These are phyloP conservation scores for Delitschia confertaspora DNA, from an alignment of 495 filamentous ascomycete genomes.

Conservation along the genomic window DNA sequence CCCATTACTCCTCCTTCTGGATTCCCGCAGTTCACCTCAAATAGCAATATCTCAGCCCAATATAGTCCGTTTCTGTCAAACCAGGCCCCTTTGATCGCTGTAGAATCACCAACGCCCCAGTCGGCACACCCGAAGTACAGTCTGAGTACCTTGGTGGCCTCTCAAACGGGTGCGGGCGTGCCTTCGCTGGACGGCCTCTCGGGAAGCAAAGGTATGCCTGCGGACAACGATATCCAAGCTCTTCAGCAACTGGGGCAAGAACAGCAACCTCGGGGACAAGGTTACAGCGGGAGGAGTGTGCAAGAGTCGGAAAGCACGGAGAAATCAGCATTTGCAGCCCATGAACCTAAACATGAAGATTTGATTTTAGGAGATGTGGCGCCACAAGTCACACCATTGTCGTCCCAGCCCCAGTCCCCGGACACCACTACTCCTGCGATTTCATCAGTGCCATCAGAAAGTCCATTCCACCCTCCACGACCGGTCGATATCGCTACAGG, in stretches of 20 bases:
- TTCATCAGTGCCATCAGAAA: not conserved
- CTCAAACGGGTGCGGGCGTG: conserved; percentile 19
- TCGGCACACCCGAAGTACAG: conserved; percentile 13
- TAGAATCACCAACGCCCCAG: conserved; percentile 12
- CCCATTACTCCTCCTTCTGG: conserved; percentile 12
- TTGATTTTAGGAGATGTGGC: conserved; percentile 25
- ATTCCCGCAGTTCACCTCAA: conserved; percentile 2
- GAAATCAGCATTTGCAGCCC: conserved; percentile 25
- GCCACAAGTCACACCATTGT: conserved; percentile 10
- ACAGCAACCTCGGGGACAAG: conserved; percentile 27
- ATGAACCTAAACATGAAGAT: conserved; percentile 23
- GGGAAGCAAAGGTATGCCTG: conserved; percentile 19
- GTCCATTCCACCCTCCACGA: too few relatives aligned
- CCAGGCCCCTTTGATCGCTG: conserved; percentile 23
- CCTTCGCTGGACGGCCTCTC: conserved; percentile 23
- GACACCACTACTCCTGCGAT: not conserved
- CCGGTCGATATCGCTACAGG: conserved; percentile 11
- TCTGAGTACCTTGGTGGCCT: conserved; percentile 16
- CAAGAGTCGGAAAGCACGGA: conserved; percentile 12
- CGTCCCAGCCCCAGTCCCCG: too few relatives aligned
- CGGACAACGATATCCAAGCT: conserved; percentile 10
- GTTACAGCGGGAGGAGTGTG: conserved; percentile 24
- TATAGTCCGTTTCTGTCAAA: conserved; percentile 2
- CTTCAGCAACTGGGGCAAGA: conserved; percentile 24
- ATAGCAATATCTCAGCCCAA: conserved; percentile 8